A percentile compares a stretch with the other conserved stretches of the same genome.
These are phyloP conservation scores for Combretum micranthum DNA, from an alignment of 345 rosid genomes.

Conservation along the genomic window DNA sequence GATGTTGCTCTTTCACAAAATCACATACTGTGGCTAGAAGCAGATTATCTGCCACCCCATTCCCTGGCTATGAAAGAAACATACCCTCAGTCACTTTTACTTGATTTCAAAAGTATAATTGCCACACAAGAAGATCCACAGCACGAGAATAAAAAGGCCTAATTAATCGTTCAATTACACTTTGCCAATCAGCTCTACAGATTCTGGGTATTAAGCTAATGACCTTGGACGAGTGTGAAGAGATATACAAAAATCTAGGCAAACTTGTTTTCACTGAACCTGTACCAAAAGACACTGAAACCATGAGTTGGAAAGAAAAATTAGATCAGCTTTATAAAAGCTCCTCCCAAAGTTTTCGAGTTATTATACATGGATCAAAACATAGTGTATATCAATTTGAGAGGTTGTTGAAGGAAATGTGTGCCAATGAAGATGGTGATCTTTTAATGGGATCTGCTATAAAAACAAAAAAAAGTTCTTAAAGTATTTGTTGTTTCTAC, in stretches of 20 bases:
- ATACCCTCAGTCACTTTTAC: too few relatives aligned
- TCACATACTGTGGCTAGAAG: constrained; percentile 87
- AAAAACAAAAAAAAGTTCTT: constrained; percentile 74
- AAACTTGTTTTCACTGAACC: constrained; percentile 98
- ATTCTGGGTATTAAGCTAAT: too few relatives aligned
- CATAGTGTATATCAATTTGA: constrained; percentile 98
- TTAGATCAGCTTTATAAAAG: constrained; percentile 95
- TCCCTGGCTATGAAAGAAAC: too few relatives aligned
- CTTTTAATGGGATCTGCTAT: constrained; percentile 90
- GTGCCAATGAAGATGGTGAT: constrained; percentile 94
- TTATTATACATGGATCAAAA: constrained; percentile 97
- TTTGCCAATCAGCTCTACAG: too few relatives aligned
- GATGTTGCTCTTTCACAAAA: constrained; percentile 90
- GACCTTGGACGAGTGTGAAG: too few relatives aligned
- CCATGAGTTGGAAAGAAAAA: constrained; percentile 98
- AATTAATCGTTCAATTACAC: too few relatives aligned
- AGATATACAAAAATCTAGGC: too few relatives aligned
- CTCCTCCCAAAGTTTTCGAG: constrained; percentile 97
- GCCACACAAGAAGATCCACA: too few relatives aligned
- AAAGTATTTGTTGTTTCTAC: constrained; percentile 94
- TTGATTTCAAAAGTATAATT: too few relatives aligned
- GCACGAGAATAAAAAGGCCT: too few relatives aligned
- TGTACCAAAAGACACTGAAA: constrained; percentile 90
- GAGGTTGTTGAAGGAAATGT: constrained; percentile 93
- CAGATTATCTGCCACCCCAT: too few relatives aligned